Percentiles rank a stretch among this genome's conserved stretches.
These are phyloP conservation scores for Lactarius evosmus DNA, from an alignment of 768 basidiomycete species.

Conservation along the genomic window DNA sequence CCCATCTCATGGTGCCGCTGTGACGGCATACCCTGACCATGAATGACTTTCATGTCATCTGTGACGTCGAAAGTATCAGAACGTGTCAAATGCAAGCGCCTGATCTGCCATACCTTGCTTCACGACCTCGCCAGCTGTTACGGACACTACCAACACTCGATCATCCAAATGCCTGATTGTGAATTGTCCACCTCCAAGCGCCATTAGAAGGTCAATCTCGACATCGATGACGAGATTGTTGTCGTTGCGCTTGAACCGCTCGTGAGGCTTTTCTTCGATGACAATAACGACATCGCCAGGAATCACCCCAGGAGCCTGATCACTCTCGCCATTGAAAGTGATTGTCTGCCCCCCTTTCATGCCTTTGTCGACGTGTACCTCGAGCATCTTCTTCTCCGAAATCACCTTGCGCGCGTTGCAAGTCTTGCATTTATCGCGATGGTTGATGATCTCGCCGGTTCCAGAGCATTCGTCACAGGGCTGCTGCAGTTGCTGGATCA, in stretches of 20 bases:
- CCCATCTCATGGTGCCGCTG: conserved; percentile 96
- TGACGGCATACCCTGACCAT: conserved; percentile 97
- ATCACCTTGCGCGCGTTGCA: conserved; percentile 96
- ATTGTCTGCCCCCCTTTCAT: conserved; percentile 95
- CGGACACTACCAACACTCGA: conserved; percentile 75
- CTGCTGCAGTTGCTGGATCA: conserved; percentile 99
- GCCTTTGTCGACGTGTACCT: conserved; percentile 97
- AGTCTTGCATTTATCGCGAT: conserved; percentile 84
- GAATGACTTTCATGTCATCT: conserved; percentile 90
- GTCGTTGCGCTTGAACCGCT: conserved; percentile 82
- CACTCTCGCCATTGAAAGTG: conserved; percentile 84
- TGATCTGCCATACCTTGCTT: conserved; percentile 66
- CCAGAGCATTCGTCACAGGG: conserved; percentile 91
- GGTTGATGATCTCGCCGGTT: conserved; percentile 92
- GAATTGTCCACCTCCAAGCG: conserved; percentile 89
- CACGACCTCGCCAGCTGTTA: conserved; percentile 86
- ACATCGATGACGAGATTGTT: conserved; percentile 83
- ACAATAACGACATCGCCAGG: conserved; percentile 95
- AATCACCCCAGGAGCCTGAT: conserved; percentile 83
- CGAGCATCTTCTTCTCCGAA: conserved; percentile 93
- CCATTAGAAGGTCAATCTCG: conserved; percentile 92
- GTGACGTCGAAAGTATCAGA: conserved; percentile 19
- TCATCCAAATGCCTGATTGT: conserved; percentile 93
- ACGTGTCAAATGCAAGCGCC: neutral
- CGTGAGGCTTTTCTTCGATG: conserved; percentile 89